Conservation (phyloP, 2,329 filamentous ascomycete genomes). For the Colletotrichum godetiae region DNA sequence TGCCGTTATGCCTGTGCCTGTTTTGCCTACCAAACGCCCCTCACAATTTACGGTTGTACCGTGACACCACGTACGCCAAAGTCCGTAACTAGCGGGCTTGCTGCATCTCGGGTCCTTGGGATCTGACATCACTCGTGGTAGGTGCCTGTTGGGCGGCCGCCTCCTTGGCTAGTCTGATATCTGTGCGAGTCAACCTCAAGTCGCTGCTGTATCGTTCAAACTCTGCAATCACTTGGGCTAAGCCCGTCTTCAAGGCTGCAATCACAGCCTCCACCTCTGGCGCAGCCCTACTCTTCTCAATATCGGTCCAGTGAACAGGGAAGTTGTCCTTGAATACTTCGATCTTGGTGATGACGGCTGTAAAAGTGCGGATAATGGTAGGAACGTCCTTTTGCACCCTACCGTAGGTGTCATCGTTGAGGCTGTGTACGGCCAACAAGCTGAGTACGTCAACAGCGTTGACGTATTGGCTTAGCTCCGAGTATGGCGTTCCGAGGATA, state of each 20-base stretch:
- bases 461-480: constrained; percentile 74
- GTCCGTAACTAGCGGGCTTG: constrained; percentile 36
- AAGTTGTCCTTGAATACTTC: constrained; percentile 72
- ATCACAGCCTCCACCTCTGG: constrained; percentile 79
- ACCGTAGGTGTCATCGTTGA: constrained; percentile 85
- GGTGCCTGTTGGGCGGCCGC: constrained; percentile 54
- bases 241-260: constrained; percentile 70
- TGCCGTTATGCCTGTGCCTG: constrained; percentile 24
- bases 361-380: constrained; percentile 78
- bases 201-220: constrained; percentile 82
- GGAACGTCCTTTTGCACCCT: constrained; percentile 88
- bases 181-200: constrained; percentile 75
- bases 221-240: constrained; percentile 73
- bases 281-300: constrained; percentile 64
- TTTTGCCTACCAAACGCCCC: constrained; percentile 13
- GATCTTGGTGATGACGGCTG: constrained; percentile 73
- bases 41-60: neutral
- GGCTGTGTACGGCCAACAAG: constrained; percentile 76
- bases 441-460: constrained; percentile 79
- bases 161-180: constrained; percentile 80
- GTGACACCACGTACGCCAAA: constrained; percentile 1
- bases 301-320: constrained; percentile 83
- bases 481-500: constrained; percentile 80
- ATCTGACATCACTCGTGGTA: constrained; percentile 24
- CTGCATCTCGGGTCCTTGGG: constrained; percentile 43